Evolutionary conservation across 2,329 filamentous ascomycete genomes (phyloP), one percentile per base, ranked within the genome.

Genomic region (Neophaeococcomyces aloes): DNA sequence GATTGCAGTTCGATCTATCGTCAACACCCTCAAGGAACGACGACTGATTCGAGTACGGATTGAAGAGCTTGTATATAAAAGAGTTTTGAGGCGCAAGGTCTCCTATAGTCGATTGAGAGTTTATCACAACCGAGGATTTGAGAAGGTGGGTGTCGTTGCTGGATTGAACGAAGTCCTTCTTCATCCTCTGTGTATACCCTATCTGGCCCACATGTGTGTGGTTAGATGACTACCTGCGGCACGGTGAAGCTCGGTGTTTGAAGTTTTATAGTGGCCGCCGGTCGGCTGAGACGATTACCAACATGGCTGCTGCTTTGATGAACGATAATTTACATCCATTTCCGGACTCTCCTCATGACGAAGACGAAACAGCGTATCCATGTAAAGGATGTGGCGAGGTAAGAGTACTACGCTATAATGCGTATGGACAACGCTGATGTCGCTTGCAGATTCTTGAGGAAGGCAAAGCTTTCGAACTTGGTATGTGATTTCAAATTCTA

Each of bases 401-500:
- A 72, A 57, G 72, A 60, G 42, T 57, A 57, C 49, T 50, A 39
- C 48, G 19, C 37, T 38, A 23, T 46, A 27, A 17, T 14, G 38
- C 35, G 29, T 50, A 17, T 44, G 45, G 45, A 46, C 40, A 38
- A 10, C 19, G 42, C 45, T 48, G 45, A 47, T 18, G 19, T 43
- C 36, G 27, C 21, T 30, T 47, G 37, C 57, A 95, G 87, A 94
- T 96, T 54, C 76, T 98, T 15, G 91, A 98, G 66, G 91, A 98
- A 73, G 91, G 91, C 57, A 96, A 96, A 67, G 91, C 91, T 41
- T 98, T 94, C 59, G 91, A 98, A 69, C 75, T 98, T 58, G 87
- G 89, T 96, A 57, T 54, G 57, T 50, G 29, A 46, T 41, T 44
- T 48, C 30, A 39, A 32, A 48, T 23, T 34, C 27, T 36, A 45